Evolutionary conservation across 208 protist genomes (phyloP), one percentile per base, ranked within the genome.

Genomic region (Acanthamoeba royreba): DNA sequence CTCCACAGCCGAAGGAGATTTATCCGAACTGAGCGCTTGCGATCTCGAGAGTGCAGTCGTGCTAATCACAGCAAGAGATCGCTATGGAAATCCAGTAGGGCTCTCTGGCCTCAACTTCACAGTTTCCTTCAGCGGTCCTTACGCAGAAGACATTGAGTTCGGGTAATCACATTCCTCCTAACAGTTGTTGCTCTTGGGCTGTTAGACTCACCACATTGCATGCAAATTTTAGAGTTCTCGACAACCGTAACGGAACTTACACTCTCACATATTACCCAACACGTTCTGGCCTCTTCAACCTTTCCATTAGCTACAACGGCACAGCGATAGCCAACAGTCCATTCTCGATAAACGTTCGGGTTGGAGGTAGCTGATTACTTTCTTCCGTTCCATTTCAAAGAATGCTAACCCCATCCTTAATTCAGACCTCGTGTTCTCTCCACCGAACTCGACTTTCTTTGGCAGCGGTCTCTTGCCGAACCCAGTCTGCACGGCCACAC

Each of bases 161-260:
- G 52, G 19, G 17, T 49, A 15, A 87, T 1, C 7, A 25, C 15
- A n/a, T 31, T 38, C 13, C 28, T 5, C 47, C 13, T 31, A 53
- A 9, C 17, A 25, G 4, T 22, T 83, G 22, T 25, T 8, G 7
- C 7, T 43, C n/a, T 5, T 52, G 17, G 13, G 22, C 46, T 88
- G 49, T 45, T 40, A 92, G 53, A 5, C 33, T 92, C 53, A 72
- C 28, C 85, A 69, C 33, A n/a, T n/a, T 35, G 28, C 33, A 69
- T 25, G 33, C 33, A n/a, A 1, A 35, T 33, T 85, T n/a, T 33
- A 85, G 31, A n/a, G 22, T 85, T 1, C 22, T 42, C 28, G 89
- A 93, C 47, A 93, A 93, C n/a, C 13, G 31, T 0, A 38, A 93
- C 43, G 89, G 89, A 81, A 85, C 89, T 2, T 93, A 93, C 38